Base-by-base conservation (phyloP, 345 rosid species). In the Salix dunnii region DNA sequence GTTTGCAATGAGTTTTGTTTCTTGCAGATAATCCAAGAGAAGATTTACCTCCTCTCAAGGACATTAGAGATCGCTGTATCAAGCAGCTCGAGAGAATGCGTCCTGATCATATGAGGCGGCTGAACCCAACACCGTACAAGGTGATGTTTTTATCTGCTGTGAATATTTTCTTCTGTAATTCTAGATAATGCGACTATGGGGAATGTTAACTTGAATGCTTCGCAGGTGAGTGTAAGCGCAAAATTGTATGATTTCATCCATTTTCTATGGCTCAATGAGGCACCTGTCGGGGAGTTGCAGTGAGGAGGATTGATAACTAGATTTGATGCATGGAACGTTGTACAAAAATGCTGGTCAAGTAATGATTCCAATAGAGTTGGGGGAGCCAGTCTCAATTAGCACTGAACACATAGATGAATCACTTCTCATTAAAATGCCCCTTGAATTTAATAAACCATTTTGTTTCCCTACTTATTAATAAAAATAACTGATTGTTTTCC, bases 251-350 rank as follows among this genome's bases (percentile, higher is more conserved):
- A 96, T 75, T 96, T 96, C 86, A 96, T 93, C 74, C 98, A 96
- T 81, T 91, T 90, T 86, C 83, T 96, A 36, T 96, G 99, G 98
- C 97, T 96, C 79, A 96, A 96, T 5, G 99, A 96, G 86, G 99
- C 98, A 6, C 99, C 99, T 2, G 98, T 96, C 4, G 99, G 99
- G 73, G 99, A 96, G 84, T 79, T 96, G 85, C 92, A 88, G 71
- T 94, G 78, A 85, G 76, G 64, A 72, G 77, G 64, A 72, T 18
- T 25, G 3, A 30, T 18, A 0, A 1, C 27, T 13, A 62, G 63
- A 46, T 31, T 21, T 40, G 46, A 38, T 60, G 67, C 77, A 25
- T 77, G 43, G 76, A 68, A 31, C 62, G 49, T 46, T 65, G 43
- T 61, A 85, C 76, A 80, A 78, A 55, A 21, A 72, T 61, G 66